Evolutionary conservation across 2,329 filamentous ascomycete species (phyloP), one percentile per base, ranked within the genome.

Genomic region (Fusarium sp.): DNA sequence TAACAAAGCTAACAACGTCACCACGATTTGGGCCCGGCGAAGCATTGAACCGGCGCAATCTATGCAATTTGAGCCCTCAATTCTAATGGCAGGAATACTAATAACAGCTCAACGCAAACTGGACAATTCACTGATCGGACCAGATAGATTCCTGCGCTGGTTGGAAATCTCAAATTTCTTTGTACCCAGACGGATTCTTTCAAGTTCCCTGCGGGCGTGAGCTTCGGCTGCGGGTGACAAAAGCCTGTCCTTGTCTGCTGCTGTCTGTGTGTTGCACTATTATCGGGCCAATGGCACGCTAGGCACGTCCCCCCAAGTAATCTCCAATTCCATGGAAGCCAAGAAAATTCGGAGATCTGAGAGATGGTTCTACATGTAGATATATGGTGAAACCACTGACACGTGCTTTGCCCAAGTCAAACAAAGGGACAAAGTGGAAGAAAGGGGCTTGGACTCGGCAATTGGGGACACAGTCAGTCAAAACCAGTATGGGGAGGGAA

Each of bases 281-380:
- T 72, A 73, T 73, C 67, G 55, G 39, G 44, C 70, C 70, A 73
- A 73, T 73, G 45, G 33, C 38, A 39, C 37, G 37, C 37, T 39
- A 14, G 37, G 19, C 19, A 64, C 19, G 45, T 7, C 42, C 18
- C 25, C 21, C 19, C 63, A 64, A 58, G 27, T 38, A 61, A 69
- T 72, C 69, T 60, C 70, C 69, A 61, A 68, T 64, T 68, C 44
- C 25, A 64, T 49, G 55, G 44, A 44, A 37, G 63, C 59, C 63
- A 69, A 65, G 58, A 48, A 54, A 60, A 56, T 64, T 64, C 27
- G 42, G 49, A 71, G 66, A 67, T 67, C 49, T 61, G n/a, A 38
- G 57, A 38, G 18, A 21, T 37, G 45, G 21, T 51, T 51, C n/a
- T 35, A 23, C 29, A 31, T 48, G 29, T 49, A 35, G 15, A 35